These are phyloP conservation scores for Fennellomyces sp. DNA, from an alignment of 371 early-diverging fungal genomes.

Conservation along the genomic window DNA sequence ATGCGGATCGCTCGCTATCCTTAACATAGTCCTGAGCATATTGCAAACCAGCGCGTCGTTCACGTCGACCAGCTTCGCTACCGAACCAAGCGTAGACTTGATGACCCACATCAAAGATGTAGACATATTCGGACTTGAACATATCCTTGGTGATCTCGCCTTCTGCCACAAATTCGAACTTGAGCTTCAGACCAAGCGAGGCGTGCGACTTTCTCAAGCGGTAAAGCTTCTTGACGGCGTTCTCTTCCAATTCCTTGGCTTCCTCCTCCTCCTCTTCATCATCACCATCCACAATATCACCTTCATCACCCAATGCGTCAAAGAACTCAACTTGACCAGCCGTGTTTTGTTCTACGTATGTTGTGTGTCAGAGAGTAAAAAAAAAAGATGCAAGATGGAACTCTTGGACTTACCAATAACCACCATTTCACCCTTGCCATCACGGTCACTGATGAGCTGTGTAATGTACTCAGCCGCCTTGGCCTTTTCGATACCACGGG, in stretches of 20 bases:
- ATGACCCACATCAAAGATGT: constrained; percentile 61
- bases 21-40: constrained; percentile 68
- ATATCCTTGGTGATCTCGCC: constrained; percentile 44
- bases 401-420: constrained; percentile 59
- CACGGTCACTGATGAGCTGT: constrained; percentile 64
- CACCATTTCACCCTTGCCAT: constrained; percentile 63
- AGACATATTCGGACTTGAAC: constrained; percentile 64
- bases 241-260: constrained; percentile 31
- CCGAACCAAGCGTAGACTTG: constrained; percentile 73
- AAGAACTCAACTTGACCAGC: constrained; percentile 65
- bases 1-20: constrained; percentile 47
- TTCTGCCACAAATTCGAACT: constrained; percentile 51
- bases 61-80: constrained; percentile 57
- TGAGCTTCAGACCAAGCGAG: constrained; percentile 32
- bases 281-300: constrained; percentile 52
- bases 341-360: constrained; percentile 72
- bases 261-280: constrained; percentile 38
- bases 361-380: too few relatives aligned
- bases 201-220: constrained; percentile 36
- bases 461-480: constrained; percentile 75
- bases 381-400: neutral
- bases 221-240: constrained; percentile 45
- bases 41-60: constrained; percentile 58
- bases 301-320: constrained; percentile 69
- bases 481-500: constrained; percentile 70